These are phyloP conservation scores for Nematocida parisii DNA, from an alignment of 371 early-diverging fungal species.

Conservation along the genomic window DNA sequence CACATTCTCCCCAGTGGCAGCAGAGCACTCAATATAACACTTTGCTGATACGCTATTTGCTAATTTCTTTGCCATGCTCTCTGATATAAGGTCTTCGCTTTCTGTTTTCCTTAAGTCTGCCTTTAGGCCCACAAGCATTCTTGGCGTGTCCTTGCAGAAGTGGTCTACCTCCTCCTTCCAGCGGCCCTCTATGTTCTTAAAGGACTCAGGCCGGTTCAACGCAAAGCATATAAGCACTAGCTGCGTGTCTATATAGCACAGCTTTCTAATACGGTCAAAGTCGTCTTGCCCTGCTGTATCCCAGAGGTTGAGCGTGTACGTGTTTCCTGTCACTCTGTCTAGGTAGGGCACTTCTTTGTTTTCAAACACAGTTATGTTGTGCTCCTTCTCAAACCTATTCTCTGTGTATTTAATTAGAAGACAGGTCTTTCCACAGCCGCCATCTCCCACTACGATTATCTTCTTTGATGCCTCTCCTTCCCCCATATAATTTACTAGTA, in stretches of 20 bases:
- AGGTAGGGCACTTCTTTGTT: slow-evolving; percentile 25
- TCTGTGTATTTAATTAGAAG: slow-evolving; percentile 84
- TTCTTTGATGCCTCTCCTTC: slow-evolving; percentile 50
- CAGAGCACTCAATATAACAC: slow-evolving; percentile 92
- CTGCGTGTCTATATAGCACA: slow-evolving; percentile 82
- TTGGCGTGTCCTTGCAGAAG: slow-evolving; percentile 74
- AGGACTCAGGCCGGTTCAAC: slow-evolving; percentile 75
- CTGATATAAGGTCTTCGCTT: slow-evolving; percentile 52
- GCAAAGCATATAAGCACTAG: slow-evolving; percentile 81
- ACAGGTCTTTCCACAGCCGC: slow-evolving; percentile 82
- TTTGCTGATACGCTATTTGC: slow-evolving; percentile 82
- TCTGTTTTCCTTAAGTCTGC: slow-evolving; percentile 78
- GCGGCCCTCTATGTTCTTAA: slow-evolving; percentile 79
- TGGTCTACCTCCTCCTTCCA: slow-evolving; percentile 86
- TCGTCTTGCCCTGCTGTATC: slow-evolving; percentile 84
- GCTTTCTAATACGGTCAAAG: slow-evolving; percentile 77
- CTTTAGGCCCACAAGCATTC: slow-evolving; percentile 94
- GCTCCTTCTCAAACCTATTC: slow-evolving; percentile 89
- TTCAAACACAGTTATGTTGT: slow-evolving; percentile 73
- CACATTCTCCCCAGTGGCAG: slow-evolving; percentile 85
- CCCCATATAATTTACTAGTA: slow-evolving; percentile 38
- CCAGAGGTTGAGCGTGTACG: slow-evolving; percentile 74
- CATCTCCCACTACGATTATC: slow-evolving; percentile 64
- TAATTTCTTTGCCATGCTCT: slow-evolving; percentile 69
- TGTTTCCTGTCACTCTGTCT: slow-evolving; percentile 17